Evolutionary conservation across 495 filamentous ascomycete genomes (phyloP).

Genomic region (Aspergillus mulundensis): DNA sequence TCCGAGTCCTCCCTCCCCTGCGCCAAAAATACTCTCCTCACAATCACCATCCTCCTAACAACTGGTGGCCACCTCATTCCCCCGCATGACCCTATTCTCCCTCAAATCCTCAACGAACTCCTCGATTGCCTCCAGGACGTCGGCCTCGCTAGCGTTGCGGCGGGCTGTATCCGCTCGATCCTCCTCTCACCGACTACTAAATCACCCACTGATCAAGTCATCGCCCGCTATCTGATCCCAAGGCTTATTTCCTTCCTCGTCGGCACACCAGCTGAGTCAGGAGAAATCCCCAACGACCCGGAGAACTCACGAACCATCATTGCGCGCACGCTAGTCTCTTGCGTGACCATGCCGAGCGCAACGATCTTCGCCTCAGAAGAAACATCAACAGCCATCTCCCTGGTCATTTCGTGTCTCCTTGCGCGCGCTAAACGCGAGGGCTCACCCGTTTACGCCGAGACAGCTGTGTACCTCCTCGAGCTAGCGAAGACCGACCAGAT

Average conservation of each 20-base stretch:
- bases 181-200: slow-evolving; percentile 63
- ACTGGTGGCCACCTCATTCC: slow-evolving; percentile 67
- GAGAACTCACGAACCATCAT: slow-evolving; percentile 66
- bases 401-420: slow-evolving; percentile 78
- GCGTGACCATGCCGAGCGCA: slow-evolving; percentile 55
- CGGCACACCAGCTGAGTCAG: slow-evolving; percentile 51
- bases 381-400: slow-evolving; percentile 58
- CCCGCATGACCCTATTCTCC: slow-evolving; percentile 66
- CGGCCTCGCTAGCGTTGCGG: slow-evolving; percentile 79
- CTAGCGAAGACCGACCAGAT: slow-evolving; percentile 69
- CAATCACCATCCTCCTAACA: slow-evolving; percentile 83
- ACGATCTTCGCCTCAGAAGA: slow-evolving; percentile 41
- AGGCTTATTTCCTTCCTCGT: slow-evolving; percentile 71
- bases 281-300: slow-evolving; percentile 58
- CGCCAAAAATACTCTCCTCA: slow-evolving; percentile 88
- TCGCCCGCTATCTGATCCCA: slow-evolving; percentile 71
- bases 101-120: slow-evolving; percentile 67
- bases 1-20: slow-evolving; percentile 74
- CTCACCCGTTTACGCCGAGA: slow-evolving; percentile 56
- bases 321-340: slow-evolving; percentile 68
- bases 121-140: slow-evolving; percentile 76
- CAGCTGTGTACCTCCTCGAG: slow-evolving; percentile 70
- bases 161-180: slow-evolving; percentile 80
- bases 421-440: slow-evolving; percentile 58
- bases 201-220: slow-evolving; percentile 64